Conservation (phyloP, 768 basidiomycete genomes). For the Asterophora lycoperdoides region DNA sequence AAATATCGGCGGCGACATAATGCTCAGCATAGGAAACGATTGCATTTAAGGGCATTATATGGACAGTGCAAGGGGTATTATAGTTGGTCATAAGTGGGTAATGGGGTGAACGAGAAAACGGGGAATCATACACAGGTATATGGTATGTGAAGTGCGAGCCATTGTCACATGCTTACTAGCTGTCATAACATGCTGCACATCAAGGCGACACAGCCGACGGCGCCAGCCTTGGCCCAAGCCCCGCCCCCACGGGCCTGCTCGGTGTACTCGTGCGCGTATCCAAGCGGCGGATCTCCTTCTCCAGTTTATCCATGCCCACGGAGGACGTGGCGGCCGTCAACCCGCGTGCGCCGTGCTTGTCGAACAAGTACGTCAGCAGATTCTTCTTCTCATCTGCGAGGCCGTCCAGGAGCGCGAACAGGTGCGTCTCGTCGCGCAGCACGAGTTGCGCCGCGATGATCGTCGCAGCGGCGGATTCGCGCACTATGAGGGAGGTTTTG, state of each 20-base stretch:
- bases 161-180: no score
- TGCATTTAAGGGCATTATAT: neutral
- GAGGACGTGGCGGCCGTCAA: constrained; percentile 29
- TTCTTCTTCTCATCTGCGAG: constrained; percentile 91
- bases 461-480: constrained; percentile 77
- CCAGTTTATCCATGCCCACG: constrained; percentile 63
- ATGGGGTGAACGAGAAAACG: neutral
- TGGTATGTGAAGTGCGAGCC: neutral
- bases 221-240: neutral
- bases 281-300: constrained; percentile 76
- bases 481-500: constrained; percentile 66
- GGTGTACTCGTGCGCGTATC: constrained; percentile 79
- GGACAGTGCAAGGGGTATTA: neutral
- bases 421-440: constrained; percentile 75
- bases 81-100: no score
- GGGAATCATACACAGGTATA: constrained; percentile 4
- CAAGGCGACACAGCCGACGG: neutral
- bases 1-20: neutral
- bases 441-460: constrained; percentile 85
- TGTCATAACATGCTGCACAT: neutral
- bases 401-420: constrained; percentile 77
- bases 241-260: constrained; percentile 27
- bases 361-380: constrained; percentile 82
- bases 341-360: constrained; percentile 77
- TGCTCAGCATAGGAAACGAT: constrained; percentile 1